Evolutionary conservation across 2,329 filamentous ascomycete species (phyloP), one percentile per base, ranked within the genome.

Genomic region (Bipolaris bicolor): DNA sequence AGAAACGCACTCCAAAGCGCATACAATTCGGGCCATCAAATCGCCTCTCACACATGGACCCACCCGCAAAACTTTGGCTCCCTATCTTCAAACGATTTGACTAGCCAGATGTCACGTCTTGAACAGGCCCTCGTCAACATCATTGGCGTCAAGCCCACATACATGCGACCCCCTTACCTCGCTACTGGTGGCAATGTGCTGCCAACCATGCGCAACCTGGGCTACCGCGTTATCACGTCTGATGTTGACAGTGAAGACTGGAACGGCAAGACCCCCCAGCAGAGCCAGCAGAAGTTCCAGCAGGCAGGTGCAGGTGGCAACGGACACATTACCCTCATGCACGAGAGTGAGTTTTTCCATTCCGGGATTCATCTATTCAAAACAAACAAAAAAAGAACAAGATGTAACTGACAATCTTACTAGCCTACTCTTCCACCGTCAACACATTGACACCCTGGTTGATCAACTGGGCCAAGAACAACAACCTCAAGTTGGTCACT

Each of bases 141-240:
- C 55, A 74, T 75, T 50, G 73, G 73, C 55, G 64, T 67, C 16
- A 73, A 73, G 55, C 73, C 73, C 3, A 76, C 73, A 0, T 76
- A 76, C 63, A 75, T 75, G 73, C 73, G 73, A 0, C 73, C 73
- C 1, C 73, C 73, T 0, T 75, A 76, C 54, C 71, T 75, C 44
- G 71, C 71, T 11, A 74, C 72, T 0, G 66, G 69, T 45, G 69
- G 68, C 36, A 70, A 49, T 45, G 70, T 74, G n/a, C 63, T 73
- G 4, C 58, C 67, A 5, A 71, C 67, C 24, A 73, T 75, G 71
- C 66, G 67, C 52, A 73, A 59, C 3, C 61, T 76, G 7, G 73
- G 73, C 34, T 76, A 76, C 62, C 60, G 69, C n/a, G 69, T 76
- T 52, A 71, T 75, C 39, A 74, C 71, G 15, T 58, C 70, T 44